A percentile compares a stretch with the other conserved stretches of the same genome.
Evolutionary conservation across 257 asterid species (phyloP).

Genomic region (Solanum lycopersicoides): DNA sequence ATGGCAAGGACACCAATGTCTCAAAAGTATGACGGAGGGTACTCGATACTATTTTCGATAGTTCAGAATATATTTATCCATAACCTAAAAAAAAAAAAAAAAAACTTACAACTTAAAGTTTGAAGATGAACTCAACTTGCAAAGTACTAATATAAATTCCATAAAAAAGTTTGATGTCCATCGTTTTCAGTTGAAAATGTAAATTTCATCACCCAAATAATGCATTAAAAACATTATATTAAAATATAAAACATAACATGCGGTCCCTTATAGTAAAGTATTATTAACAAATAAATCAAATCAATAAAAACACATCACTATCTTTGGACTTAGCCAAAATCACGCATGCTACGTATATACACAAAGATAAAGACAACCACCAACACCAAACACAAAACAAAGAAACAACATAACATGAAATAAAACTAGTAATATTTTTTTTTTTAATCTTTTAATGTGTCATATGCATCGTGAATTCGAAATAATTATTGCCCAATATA

Average conservation of each 20-base stretch:
- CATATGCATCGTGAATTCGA: neutral
- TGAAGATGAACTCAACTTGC: too few relatives aligned
- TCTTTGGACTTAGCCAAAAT: neutral
- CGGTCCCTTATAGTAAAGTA: neutral
- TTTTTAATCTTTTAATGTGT: neutral
- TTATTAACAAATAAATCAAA: neutral
- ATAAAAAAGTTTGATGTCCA: neutral
- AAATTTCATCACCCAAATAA: neutral
- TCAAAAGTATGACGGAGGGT: too few relatives aligned
- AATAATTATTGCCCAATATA: neutral
- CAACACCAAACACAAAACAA: neutral
- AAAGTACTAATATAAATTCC: too few relatives aligned
- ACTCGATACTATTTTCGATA: too few relatives aligned
- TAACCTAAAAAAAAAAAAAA: too few relatives aligned
- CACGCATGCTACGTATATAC: conserved; percentile 27
- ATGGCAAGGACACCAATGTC: too few relatives aligned
- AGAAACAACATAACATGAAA: neutral
- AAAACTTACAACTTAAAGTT: too few relatives aligned
- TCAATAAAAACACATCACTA: neutral
- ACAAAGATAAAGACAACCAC: conserved; percentile 11
- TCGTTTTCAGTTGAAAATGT: neutral
- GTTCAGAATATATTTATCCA: too few relatives aligned
- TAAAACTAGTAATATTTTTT: neutral
- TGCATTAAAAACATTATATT: neutral
- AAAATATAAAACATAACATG: neutral